Evolutionary conservation across 2,329 filamentous ascomycete genomes (phyloP).

Genomic region (Hirsutella minnesotensis): DNA sequence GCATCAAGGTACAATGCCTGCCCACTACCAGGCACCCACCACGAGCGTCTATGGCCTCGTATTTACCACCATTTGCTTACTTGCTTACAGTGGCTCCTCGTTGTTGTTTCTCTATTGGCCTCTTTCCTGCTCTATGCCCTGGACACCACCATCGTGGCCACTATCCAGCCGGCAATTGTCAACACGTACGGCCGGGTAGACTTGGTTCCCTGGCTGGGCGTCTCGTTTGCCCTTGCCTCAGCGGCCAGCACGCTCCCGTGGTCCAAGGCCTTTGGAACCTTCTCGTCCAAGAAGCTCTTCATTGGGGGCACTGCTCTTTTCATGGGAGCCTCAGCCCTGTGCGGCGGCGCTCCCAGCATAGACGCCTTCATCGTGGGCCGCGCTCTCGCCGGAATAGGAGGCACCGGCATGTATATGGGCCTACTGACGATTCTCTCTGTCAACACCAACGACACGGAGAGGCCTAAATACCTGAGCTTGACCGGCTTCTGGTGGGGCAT

Average conservation of each 20-base stretch:
- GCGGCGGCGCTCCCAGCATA: conserved; percentile 17
- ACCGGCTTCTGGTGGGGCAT: conserved; percentile 26
- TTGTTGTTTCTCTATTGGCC: not conserved
- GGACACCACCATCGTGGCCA: conserved; percentile 13
- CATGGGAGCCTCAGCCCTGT: conserved; percentile 15
- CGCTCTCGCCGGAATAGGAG: conserved; percentile 11
- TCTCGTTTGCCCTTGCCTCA: conserved; percentile 15
- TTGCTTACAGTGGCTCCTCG: not conserved
- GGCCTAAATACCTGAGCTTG: conserved; percentile 7
- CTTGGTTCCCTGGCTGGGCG: conserved; percentile 21
- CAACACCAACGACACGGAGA: conserved; percentile 7
- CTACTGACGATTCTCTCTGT: conserved; percentile 2
- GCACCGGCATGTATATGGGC: conserved; percentile 11
- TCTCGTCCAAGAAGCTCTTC: conserved; percentile 19
- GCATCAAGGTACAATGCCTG: not conserved
- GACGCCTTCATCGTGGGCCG: conserved; percentile 25
- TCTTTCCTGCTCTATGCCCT: conserved; percentile 4
- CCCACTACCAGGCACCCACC: not conserved
- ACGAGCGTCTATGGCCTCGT: not conserved
- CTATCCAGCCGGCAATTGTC: conserved; percentile 15
- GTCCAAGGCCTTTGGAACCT: conserved; percentile 7
- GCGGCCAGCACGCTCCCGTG: conserved; percentile 11
- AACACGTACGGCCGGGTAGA: conserved; percentile 21
- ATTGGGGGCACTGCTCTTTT: conserved; percentile 12
- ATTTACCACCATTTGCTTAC: no score